Base-by-base conservation (phyloP, 2,329 filamentous ascomycete species). In the Xylaria sp. region DNA sequence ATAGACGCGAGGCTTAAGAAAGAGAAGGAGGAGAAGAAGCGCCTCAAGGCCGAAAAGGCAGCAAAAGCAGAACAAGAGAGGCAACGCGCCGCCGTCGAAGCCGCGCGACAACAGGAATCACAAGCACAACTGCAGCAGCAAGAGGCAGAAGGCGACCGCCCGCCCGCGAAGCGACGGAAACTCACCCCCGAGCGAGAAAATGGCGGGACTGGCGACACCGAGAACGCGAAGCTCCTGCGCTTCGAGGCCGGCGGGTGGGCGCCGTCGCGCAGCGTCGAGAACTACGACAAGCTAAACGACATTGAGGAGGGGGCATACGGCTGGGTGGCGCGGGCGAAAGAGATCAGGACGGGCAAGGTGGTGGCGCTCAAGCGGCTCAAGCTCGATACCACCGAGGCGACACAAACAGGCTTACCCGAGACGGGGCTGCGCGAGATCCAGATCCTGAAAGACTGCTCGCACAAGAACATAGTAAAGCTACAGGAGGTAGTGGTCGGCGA, bases 261-360 rank as follows among this genome's bases (percentile, higher is more conserved):
- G 52, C 81, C 79, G 59, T 90, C 90, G 72, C 84, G 90, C 62
- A 91, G 91, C 73, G 90, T 96, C 25, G 90, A 94, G 72, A 89
- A 92, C 72, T 99, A 93, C 78, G 91, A 97, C 71, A 90, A 91
- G 68, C 82, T 99, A 59, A 99, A 99, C 76, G 91, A 95, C 74
- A 99, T 99, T 71, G 95, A 98, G 77, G 95, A 99, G 79, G 95
- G 95, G 35, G 93, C 93, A 8, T 99, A 99, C 76, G 95, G 95
- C 46, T 94, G 89, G 85, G 95, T 99, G 4, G 93, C 93, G 56
- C 85, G 95, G 60, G 95, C 93, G 11, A 88, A 84, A 64, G 90
- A 96, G 70, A 81, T 84, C 31, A 79, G 81, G 3, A 94, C 91
- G 0, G 90, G 91, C 33, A 85, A 89, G 59, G 84, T 99, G 6